Percentiles rank a stretch among this genome's conserved stretches.
These are phyloP conservation scores for Aspergillus pseudoterreus DNA, from an alignment of 2,329 filamentous ascomycete species.

Conservation along the genomic window DNA sequence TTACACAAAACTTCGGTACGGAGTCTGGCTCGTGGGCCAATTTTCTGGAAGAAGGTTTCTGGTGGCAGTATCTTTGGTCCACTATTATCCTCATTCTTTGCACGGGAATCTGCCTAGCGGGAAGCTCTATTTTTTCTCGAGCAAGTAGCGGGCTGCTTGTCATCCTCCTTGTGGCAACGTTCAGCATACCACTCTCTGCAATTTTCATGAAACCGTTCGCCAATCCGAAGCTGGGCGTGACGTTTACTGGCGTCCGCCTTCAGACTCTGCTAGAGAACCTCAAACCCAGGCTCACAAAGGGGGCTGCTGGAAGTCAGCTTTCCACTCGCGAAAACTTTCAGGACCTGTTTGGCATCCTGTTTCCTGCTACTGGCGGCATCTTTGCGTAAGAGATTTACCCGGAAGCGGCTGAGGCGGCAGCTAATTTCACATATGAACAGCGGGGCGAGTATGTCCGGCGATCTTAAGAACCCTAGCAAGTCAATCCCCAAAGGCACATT, in stretches of 20 bases:
- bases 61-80: constrained; percentile 72
- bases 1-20: constrained; percentile 69
- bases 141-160: constrained; percentile 73
- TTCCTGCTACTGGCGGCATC: constrained; percentile 64
- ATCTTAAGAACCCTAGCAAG: constrained; percentile 76
- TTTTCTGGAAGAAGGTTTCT: constrained; percentile 66
- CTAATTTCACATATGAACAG: constrained; percentile 51
- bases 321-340: constrained; percentile 68
- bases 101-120: constrained; percentile 71
- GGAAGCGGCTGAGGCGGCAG: constrained; percentile 28
- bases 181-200: constrained; percentile 80
- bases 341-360: constrained; percentile 80
- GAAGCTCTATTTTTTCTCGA: constrained; percentile 74
- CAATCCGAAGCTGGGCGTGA: constrained; percentile 58
- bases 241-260: constrained; percentile 74
- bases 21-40: constrained; percentile 54
- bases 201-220: constrained; percentile 65
- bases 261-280: constrained; percentile 71
- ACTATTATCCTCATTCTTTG: constrained; percentile 69
- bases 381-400: constrained; percentile 46
- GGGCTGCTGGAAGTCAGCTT: constrained; percentile 60
- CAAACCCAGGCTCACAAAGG: constrained; percentile 61
- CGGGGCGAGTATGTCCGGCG: constrained; percentile 87
- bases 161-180: constrained; percentile 67
- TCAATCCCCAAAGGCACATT: constrained; percentile 82